Evolutionary conservation across 2,329 filamentous ascomycete genomes (phyloP), one percentile per base, ranked within the genome.

Genomic region (Pseudogymnoascus sp.): DNA sequence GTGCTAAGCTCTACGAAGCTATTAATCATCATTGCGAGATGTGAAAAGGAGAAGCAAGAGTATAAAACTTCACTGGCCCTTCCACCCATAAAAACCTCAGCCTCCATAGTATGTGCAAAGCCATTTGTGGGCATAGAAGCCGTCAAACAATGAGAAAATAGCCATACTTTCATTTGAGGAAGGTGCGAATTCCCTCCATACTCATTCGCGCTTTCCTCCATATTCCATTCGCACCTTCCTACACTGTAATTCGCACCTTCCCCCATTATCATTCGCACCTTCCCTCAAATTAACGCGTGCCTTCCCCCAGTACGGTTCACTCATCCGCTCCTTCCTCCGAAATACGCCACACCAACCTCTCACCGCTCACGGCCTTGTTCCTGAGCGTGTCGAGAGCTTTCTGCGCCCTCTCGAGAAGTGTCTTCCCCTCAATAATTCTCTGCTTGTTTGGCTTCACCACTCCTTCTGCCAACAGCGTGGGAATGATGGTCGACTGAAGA

Each of bases 281-380:
- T 31, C 46, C 46, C 15, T 31, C 15, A 11, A 4, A 31, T 19
- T 23, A n/a, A 26, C 4, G 7, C 21, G 11, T n/a, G 13, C 50
- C 7, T 17, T 56, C 26, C 26, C 10, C 26, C 10, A 5, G 19
- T 56, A 33, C 33, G 4, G 19, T 19, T 33, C 7, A 60, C 38
- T 44, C 46, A 23, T 56, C 29, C 19, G 42, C 61, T 23, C 29
- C 61, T 46, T 33, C 44, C 21, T 65, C 62, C n/a, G 59, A 19
- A 35, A 71, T 59, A 21, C 63, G 64, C 69, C 68, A 72, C 19
- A 80, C 76, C 64, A 80, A 65, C 42, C 77, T 74, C 71, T 79
- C 77, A 21, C 77, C 78, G 65, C 77, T 80, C 26, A 75, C 75
- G 50, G 77, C 75, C 65, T 77, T 78, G 59, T 74, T 72, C 62